Evolutionary conservation across 2,329 filamentous ascomycete genomes (phyloP).

Genomic region (Rasamsonia emersonii): DNA sequence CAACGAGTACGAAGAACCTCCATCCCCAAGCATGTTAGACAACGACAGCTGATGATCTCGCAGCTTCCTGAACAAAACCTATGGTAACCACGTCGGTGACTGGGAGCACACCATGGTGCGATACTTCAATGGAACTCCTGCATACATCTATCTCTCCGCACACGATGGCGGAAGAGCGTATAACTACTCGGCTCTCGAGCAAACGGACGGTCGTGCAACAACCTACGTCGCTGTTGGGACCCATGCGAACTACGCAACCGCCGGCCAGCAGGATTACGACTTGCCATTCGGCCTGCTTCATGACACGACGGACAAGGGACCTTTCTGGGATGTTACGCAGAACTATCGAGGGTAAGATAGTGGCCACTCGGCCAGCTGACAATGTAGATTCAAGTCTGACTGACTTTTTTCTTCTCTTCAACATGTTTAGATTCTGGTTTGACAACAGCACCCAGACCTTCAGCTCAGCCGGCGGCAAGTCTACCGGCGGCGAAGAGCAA

Average conservation of each 20-base stretch:
- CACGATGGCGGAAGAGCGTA: slow-evolving; percentile 4
- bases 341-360: slow-evolving; percentile 4
- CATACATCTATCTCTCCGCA: slow-evolving; percentile 4
- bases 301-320: slow-evolving; percentile 3
- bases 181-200: slow-evolving; percentile 4
- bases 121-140: slow-evolving; percentile 2
- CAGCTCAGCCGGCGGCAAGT: neutral
- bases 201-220: slow-evolving; percentile 1
- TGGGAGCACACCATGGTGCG: slow-evolving; percentile 4
- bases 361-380: too few relatives aligned
- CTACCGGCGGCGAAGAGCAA: slow-evolving; percentile 2
- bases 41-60: too few relatives aligned
- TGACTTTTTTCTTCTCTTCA: too few relatives aligned
- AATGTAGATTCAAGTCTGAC: too few relatives aligned
- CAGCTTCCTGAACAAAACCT: neutral
- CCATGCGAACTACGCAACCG: slow-evolving; percentile 6
- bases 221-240: slow-evolving; percentile 3
- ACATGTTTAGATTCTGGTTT: too few relatives aligned
- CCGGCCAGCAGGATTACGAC: slow-evolving; percentile 4
- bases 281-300: slow-evolving; percentile 2
- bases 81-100: slow-evolving; percentile 3
- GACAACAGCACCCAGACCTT: neutral
- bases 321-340: slow-evolving; percentile 5
- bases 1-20: slow-evolving; percentile 1
- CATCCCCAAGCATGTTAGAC: too few relatives aligned